Conservation (phyloP, 345 rosid genomes). For the Rhodamnia argentea region DNA sequence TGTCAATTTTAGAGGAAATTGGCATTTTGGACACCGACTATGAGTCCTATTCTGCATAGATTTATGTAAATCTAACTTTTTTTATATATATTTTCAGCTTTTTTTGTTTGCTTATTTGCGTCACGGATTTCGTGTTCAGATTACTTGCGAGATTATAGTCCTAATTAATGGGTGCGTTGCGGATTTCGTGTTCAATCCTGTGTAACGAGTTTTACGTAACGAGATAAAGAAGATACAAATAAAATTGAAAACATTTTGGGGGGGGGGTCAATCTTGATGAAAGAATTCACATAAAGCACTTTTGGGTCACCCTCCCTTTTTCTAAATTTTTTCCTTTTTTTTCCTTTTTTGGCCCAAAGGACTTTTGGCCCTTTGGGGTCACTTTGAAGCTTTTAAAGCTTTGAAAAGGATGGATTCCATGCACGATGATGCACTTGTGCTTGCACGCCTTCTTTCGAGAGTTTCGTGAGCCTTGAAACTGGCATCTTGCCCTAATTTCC, state of each 20-base stretch:
- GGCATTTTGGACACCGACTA: neutral
- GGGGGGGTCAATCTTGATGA: neutral
- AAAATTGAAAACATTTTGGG: neutral
- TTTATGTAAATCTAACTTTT: neutral
- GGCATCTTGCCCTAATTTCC: neutral
- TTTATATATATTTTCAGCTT: neutral
- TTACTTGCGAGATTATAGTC: neutral
- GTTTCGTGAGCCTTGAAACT: neutral
- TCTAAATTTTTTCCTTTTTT: neutral
- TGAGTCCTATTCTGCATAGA: neutral
- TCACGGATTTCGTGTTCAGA: neutral
- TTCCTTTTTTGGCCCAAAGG: neutral
- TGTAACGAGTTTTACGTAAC: too few species aligned
- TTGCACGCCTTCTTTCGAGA: neutral
- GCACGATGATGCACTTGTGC: neutral
- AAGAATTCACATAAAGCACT: neutral
- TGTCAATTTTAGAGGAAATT: neutral
- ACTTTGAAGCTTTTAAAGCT: neutral
- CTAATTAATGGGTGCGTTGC: neutral
- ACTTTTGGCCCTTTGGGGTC: neutral
- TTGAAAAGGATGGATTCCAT: neutral
- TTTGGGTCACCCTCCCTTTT: neutral
- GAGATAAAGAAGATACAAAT: neutral
- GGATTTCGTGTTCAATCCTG: too few species aligned
- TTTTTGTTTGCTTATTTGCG: neutral